Evolutionary conservation across 495 filamentous ascomycete genomes (phyloP).

Genomic region (Neurospora sp.): DNA sequence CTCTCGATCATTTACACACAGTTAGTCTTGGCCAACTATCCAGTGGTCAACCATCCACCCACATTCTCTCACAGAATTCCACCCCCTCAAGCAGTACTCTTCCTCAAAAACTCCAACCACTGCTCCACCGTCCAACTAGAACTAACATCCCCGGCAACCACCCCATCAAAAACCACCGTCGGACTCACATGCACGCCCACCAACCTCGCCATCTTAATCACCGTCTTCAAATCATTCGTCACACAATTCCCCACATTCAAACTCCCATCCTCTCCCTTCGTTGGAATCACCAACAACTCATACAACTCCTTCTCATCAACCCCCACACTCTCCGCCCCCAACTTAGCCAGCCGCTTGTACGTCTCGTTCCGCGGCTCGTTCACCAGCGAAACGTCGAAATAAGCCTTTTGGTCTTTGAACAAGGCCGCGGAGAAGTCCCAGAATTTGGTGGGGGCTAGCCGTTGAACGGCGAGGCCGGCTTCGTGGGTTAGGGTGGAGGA

Average conservation of each 20-base stretch:
- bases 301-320: constrained; percentile 57
- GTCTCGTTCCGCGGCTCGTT: constrained; percentile 75
- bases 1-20: not conserved
- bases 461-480: constrained; percentile 69
- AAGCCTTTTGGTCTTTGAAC: constrained; percentile 60
- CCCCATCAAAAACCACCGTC: constrained; percentile 79
- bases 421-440: constrained; percentile 66
- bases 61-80: not conserved
- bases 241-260: constrained; percentile 70
- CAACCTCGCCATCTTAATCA: constrained; percentile 71
- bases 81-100: constrained; percentile 52
- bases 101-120: constrained; percentile 78
- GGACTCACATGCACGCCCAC: constrained; percentile 81
- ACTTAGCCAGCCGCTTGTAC: constrained; percentile 63
- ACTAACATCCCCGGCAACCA: constrained; percentile 67
- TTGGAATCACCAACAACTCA: constrained; percentile 51
- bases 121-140: constrained; percentile 67
- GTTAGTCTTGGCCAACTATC: not conserved
- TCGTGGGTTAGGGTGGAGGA: constrained; percentile 82
- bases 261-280: constrained; percentile 49
- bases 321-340: constrained; percentile 52
- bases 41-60: too few species aligned
- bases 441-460: constrained; percentile 57
- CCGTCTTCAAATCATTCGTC: constrained; percentile 75
- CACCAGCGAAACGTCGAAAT: constrained; percentile 74